Evolutionary conservation across 2,329 filamentous ascomycete species (phyloP).

Genomic region (Cercospora zeae-maydis): DNA sequence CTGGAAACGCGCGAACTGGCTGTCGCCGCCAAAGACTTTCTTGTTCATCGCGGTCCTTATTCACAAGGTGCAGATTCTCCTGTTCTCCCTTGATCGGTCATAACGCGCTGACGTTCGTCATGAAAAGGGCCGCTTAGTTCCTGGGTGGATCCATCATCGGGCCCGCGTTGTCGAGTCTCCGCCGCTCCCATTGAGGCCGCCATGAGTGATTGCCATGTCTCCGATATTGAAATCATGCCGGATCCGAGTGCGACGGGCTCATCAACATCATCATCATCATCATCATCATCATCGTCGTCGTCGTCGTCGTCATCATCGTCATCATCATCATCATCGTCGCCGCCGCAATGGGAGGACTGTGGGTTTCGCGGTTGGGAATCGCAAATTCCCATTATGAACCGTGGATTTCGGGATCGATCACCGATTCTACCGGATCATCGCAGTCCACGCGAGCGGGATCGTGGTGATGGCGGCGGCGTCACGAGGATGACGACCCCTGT

Average conservation of each 20-base stretch:
- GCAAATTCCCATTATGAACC: background rate
- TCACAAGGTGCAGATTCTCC: background rate
- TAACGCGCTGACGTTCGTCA: background rate
- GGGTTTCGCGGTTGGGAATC: background rate
- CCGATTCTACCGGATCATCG: background rate
- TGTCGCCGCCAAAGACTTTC: slow-evolving; percentile 8
- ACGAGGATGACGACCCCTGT: too few species aligned
- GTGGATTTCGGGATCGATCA: background rate
- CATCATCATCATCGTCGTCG: background rate
- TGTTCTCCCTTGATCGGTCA: background rate
- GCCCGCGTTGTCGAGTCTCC: background rate
- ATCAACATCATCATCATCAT: too few species aligned
- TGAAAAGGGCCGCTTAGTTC: background rate
- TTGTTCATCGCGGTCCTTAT: background rate
- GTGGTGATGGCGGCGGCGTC: background rate
- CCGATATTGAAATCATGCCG: background rate
- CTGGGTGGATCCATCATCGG: background rate
- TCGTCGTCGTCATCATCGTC: too few species aligned
- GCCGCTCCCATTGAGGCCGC: background rate
- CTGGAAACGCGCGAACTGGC: slow-evolving; percentile 9
- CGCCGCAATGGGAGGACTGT: background rate
- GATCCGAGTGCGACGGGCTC: too few species aligned
- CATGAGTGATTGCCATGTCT: background rate
- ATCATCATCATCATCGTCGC: background rate
- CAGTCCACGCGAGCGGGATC: background rate